phyloP scores from a whole-genome alignment of 768 basidiomycete species.

The Cyathus striatus region DNA sequence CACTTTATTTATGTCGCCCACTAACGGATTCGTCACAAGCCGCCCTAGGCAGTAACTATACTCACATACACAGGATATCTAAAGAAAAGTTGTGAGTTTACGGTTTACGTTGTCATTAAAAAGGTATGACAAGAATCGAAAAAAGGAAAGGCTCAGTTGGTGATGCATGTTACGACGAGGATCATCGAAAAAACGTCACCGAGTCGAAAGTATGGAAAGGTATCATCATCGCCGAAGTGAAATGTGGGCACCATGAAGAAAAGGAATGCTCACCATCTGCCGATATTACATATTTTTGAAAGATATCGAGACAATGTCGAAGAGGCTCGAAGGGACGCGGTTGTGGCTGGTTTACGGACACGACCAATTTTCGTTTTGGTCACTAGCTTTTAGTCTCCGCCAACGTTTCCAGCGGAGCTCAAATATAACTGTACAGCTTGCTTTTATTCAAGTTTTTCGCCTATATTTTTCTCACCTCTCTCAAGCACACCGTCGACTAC shows the following conservation, averaged over 20 bases:
- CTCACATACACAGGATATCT: constrained; percentile 6
- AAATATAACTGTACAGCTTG: constrained; percentile 38
- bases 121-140: constrained; percentile 8
- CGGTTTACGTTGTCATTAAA: constrained; percentile 5
- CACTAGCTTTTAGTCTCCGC: constrained; percentile 16
- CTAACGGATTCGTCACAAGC: constrained; percentile 29
- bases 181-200: constrained; percentile 68
- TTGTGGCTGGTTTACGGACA: no score
- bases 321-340: no score
- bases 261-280: neutral
- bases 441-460: constrained; percentile 5
- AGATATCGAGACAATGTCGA: no score
- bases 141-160: constrained; percentile 41
- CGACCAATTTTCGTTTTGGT: no score
- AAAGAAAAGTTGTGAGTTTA: constrained; percentile 2
- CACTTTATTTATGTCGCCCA: constrained; percentile 29
- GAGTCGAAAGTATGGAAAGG: constrained; percentile 62
- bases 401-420: constrained; percentile 21
- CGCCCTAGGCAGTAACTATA: neutral
- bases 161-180: constrained; percentile 80
- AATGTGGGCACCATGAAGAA: no score
- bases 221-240: constrained; percentile 50
- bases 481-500: neutral
- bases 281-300: no score
- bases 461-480: neutral